Evolutionary conservation across 2,329 filamentous ascomycete genomes (phyloP).

Genomic region (Fusarium floridanum): DNA sequence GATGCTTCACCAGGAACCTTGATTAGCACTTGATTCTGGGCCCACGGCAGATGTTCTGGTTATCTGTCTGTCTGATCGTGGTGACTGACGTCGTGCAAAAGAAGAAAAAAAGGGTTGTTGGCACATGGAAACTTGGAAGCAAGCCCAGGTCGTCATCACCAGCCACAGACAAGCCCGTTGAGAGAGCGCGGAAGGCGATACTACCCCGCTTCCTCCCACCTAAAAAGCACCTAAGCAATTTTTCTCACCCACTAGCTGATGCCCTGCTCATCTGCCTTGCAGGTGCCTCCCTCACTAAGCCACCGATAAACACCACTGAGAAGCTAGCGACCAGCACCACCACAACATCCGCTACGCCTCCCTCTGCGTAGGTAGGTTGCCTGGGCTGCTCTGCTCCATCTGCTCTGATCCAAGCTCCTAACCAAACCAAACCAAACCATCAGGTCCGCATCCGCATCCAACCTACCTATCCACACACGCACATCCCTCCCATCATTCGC

Average conservation of each 20-base stretch:
- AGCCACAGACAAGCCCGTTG: neutral
- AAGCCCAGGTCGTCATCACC: neutral
- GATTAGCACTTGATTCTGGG: neutral
- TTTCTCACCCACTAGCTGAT: conserved; percentile 5
- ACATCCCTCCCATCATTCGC: conserved; percentile 12
- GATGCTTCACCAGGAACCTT: neutral
- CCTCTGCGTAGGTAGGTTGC: neutral
- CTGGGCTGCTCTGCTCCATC: neutral
- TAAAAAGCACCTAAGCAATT: neutral
- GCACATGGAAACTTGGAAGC: neutral
- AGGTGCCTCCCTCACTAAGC: conserved; percentile 4
- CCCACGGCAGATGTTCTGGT: neutral
- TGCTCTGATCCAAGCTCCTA: neutral
- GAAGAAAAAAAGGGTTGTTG: neutral
- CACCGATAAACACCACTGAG: conserved; percentile 15
- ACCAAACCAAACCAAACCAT: neutral
- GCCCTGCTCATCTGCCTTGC: conserved; percentile 2
- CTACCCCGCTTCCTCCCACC: conserved; percentile 30
- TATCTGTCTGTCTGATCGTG: too few relatives aligned
- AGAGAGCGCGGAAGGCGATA: neutral
- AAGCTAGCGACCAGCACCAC: conserved; percentile 8
- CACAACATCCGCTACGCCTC: conserved; percentile 1
- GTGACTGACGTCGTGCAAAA: too few relatives aligned
- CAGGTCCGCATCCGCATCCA: neutral
- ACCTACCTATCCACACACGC: neutral